Evolutionary conservation across 2,329 filamentous ascomycete species (phyloP).

Genomic region (Trichoderma sp.): DNA sequence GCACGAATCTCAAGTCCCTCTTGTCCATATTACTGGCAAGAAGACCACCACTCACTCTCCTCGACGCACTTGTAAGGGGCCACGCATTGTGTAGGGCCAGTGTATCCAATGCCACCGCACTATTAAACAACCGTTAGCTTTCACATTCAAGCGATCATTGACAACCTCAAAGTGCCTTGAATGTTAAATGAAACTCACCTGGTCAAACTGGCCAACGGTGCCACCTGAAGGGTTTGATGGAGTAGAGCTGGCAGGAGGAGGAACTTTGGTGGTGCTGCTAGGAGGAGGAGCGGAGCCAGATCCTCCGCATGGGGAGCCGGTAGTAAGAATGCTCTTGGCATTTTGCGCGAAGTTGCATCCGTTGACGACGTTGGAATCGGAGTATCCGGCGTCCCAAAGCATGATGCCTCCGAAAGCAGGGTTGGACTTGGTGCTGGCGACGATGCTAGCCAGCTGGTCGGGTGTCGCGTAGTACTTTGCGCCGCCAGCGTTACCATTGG

Average conservation of each 20-base stretch:
- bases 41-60: conserved; percentile 25
- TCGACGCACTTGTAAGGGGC: conserved; percentile 26
- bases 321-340: conserved; percentile 13
- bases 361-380: neutral
- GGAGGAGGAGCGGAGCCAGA: conserved; percentile 20
- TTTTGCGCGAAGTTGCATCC: conserved; percentile 10
- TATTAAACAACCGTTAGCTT: conserved; percentile 11
- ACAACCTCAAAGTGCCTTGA: neutral
- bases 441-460: conserved; percentile 21
- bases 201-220: conserved; percentile 11
- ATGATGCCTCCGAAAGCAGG: conserved; percentile 4
- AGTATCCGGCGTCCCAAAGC: conserved; percentile 6
- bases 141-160: neutral
- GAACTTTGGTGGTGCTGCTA: neutral
- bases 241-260: neutral
- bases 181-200: neutral
- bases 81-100: conserved; percentile 26
- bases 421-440: neutral
- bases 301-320: neutral
- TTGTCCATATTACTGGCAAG: conserved; percentile 21
- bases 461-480: conserved; percentile 29
- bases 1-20: neutral
- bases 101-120: conserved; percentile 29
- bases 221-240: neutral
- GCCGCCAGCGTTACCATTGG: conserved; percentile 27